These are phyloP conservation scores for Vanrija pseudolonga DNA, from an alignment of 1,284 basidiomycete genomes.

Conservation along the genomic window DNA sequence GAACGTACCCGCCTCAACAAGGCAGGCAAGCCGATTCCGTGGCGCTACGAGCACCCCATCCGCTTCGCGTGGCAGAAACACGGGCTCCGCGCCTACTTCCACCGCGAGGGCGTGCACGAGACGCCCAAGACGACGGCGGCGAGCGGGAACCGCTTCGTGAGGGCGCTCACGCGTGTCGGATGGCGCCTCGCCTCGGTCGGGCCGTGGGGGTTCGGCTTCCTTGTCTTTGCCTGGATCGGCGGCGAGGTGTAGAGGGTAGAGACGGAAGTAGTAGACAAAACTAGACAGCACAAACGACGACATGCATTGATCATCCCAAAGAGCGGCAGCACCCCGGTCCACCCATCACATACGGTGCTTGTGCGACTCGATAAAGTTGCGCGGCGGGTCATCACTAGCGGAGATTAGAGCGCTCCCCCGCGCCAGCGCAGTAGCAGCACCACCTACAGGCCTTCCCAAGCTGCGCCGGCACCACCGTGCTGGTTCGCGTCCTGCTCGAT, in stretches of 20 bases:
- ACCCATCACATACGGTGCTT: too few species aligned
- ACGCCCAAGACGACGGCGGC: background rate
- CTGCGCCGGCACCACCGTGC: slow-evolving; percentile 15
- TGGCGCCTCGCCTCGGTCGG: slow-evolving; percentile 46
- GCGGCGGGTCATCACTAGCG: too few species aligned
- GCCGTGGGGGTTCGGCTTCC: slow-evolving; percentile 48
- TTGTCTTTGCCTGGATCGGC: slow-evolving; percentile 48
- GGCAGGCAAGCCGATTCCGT: background rate
- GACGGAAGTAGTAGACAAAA: too few species aligned
- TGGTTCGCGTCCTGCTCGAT: slow-evolving; percentile 27
- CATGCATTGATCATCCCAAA: too few species aligned
- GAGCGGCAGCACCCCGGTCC: too few species aligned
- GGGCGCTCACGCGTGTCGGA: slow-evolving; percentile 25
- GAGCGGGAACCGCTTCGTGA: background rate
- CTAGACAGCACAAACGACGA: too few species aligned
- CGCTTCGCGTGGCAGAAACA: slow-evolving; percentile 13
- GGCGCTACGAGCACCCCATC: slow-evolving; percentile 5
- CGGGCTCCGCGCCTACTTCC: slow-evolving; percentile 32
- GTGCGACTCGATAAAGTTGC: too few species aligned
- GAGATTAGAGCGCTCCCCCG: too few species aligned
- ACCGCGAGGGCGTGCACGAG: slow-evolving; percentile 12
- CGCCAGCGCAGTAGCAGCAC: too few species aligned
- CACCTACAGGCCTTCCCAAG: too few species aligned
- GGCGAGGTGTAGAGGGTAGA: slow-evolving; percentile 37
- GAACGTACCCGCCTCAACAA: slow-evolving; percentile 6